Base-by-base conservation (phyloP, 2,329 filamentous ascomycete species). In the Paecilomyces dactylethromorphus region DNA sequence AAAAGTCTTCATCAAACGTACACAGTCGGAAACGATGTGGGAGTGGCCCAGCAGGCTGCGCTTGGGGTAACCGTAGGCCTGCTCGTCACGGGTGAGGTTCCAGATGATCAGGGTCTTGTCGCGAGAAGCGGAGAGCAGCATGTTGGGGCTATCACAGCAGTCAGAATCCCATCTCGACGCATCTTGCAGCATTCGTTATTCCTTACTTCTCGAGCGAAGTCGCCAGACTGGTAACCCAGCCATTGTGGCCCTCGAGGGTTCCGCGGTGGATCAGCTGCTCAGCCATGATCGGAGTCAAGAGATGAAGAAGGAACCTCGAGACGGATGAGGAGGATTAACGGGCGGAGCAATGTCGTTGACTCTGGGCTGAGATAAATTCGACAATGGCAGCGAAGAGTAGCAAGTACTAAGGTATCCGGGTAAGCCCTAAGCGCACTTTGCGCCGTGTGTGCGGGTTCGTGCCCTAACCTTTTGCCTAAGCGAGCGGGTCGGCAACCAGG, bases 41-140 rank as follows among this genome's bases (percentile, higher is more conserved):
- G 92, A 97, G 87, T 99, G 94, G 76, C 94, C 94, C 84, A 95
- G 89, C 71, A 99, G 92, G 78, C 91, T 95, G 83, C 94, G 89
- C 88, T 99, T 97, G 77, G 94, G 94, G 87, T 96, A 96, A 74
- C 94, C 94, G 86, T 97, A 99, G 78, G 91, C 89, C 79, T 88
- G 87, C 84, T 97, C 94, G 81, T 97, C 92, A 82, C 94, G 93
- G 81, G 94, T 97, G 76, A 99, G 87, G 87, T 97, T 96, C 94
- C 94, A 99, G 87, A 99, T 96, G 84, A 99, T 99, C 79, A 99
- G 85, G 71, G 90, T 91, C 90, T 97, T 97, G 87, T 99, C 94
- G 83, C 94, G 92, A 78, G 87, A 91, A 76, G 85, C 93, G 71
- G 94, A 99, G 75, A 99, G 88, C 79, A 99, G 92, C 93, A 99